Evolutionary conservation across 108 stramenopile species (phyloP).

Genomic region (Conticribra guillardii): DNA sequence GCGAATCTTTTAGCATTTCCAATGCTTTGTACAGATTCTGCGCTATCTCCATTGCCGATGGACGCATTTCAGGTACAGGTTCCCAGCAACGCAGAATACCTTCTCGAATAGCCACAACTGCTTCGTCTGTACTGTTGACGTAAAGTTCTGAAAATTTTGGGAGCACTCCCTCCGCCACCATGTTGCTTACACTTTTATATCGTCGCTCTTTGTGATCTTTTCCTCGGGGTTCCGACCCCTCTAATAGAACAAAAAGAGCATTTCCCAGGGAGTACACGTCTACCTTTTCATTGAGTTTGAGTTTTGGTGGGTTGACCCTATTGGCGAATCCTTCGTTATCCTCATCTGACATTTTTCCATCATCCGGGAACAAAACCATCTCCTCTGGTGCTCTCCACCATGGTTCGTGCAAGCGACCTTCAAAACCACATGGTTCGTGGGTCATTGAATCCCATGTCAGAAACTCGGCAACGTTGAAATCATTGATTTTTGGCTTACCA

Average conservation of each 20-base stretch:
- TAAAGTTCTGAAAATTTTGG: slow-evolving; percentile 61
- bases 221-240: slow-evolving; percentile 75
- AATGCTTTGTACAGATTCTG: not conserved
- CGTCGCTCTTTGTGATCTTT: slow-evolving; percentile 59
- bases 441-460: slow-evolving; percentile 66
- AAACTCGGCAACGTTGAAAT: slow-evolving; percentile 79
- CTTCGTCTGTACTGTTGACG: slow-evolving; percentile 48
- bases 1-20: too few species aligned
- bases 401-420: slow-evolving; percentile 69
- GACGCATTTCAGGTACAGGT: slow-evolving; percentile 56
- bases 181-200: slow-evolving; percentile 50
- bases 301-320: slow-evolving; percentile 2
- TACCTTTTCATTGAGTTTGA: slow-evolving; percentile 70
- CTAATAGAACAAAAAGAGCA: slow-evolving; percentile 75
- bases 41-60: slow-evolving; percentile 62
- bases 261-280: slow-evolving; percentile 83
- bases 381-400: slow-evolving; percentile 83
- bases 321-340: too few species aligned
- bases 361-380: slow-evolving; percentile 31
- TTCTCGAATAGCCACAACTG: slow-evolving; percentile 63
- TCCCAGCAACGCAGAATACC: slow-evolving; percentile 73
- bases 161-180: slow-evolving; percentile 56
- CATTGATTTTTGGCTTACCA: slow-evolving; percentile 74
- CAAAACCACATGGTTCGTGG: slow-evolving; percentile 66
- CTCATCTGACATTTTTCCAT: not conserved